Evolutionary conservation across 805 yeast genomes (phyloP).

Genomic region (Wickerhamomyces chambardii): DNA sequence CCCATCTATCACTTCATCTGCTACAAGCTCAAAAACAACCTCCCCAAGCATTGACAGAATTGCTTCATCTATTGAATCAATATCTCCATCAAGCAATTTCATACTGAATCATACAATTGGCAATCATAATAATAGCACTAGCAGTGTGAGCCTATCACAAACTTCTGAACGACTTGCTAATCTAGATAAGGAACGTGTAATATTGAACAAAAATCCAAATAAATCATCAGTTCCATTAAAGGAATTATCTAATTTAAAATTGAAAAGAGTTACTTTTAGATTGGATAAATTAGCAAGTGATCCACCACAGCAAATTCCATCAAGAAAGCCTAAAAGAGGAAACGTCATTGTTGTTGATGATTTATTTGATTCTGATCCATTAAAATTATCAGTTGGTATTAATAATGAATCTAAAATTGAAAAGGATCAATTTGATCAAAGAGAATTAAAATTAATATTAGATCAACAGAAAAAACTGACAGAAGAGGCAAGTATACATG

Average conservation of each 20-base stretch:
- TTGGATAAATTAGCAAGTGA: conserved; percentile 63
- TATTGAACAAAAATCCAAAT: conserved; percentile 36
- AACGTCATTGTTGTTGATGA: conserved; percentile 70
- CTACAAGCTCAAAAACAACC: background rate
- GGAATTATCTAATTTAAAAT: conserved; percentile 18
- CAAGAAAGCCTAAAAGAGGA: conserved; percentile 73
- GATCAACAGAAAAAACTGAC: conserved; percentile 46
- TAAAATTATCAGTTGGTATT: conserved; percentile 61
- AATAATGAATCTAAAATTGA: conserved; percentile 32
- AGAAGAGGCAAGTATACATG: conserved; percentile 61
- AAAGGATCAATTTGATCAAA: conserved; percentile 14
- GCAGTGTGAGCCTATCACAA: too few species aligned
- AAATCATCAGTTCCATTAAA: conserved; percentile 24
- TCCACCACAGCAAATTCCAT: conserved; percentile 94
- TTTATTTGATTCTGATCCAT: conserved; percentile 45
- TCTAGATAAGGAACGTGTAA: conserved; percentile 25
- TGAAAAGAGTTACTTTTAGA: conserved; percentile 71
- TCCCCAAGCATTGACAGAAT: background rate
- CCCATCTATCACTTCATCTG: background rate
- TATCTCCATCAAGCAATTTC: conserved; percentile 8
- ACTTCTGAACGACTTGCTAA: too few species aligned
- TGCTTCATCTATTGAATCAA: conserved; percentile 7
- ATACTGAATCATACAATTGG: background rate
- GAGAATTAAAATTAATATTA: conserved; percentile 45
- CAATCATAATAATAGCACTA: background rate